Conservation (phyloP, 306 rosid species). For the Cicer chorassanicum region DNA sequence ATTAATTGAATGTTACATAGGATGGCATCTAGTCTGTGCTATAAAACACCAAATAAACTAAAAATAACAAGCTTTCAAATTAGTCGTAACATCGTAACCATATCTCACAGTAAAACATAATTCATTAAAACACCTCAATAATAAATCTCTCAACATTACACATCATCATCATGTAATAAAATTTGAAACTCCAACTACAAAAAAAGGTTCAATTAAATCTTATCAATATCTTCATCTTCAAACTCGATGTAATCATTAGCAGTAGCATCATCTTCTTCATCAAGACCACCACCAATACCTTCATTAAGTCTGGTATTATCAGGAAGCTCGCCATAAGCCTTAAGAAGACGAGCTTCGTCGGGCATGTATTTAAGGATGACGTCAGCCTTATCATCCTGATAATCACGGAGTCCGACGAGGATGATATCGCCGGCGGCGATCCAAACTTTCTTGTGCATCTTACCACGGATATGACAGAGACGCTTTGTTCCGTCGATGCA, state of each 20-base stretch:
- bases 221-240: conserved; percentile 32
- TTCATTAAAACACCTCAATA: not conserved
- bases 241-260: conserved; percentile 23
- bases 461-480: conserved; percentile 20
- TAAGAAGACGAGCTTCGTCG: conserved; percentile 2
- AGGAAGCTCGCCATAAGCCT: conserved; percentile 21
- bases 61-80: not conserved
- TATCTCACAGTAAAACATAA: not conserved
- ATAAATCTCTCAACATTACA: not conserved
- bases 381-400: conserved; percentile 27
- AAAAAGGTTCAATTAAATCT: not conserved
- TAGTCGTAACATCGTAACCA: not conserved
- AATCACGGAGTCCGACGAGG: conserved; percentile 23
- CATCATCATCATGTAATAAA: not conserved
- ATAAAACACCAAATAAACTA: too few species aligned
- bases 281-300: conserved; percentile 7
- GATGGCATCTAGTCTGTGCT: too few species aligned
- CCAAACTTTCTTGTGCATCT: conserved; percentile 33
- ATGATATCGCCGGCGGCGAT: conserved; percentile 23
- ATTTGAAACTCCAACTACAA: not conserved
- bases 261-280: conserved; percentile 1
- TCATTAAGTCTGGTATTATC: not conserved
- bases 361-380: conserved; percentile 20
- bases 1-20: too few species aligned
- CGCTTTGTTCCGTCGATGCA: conserved; percentile 10